Conservation (phyloP, 257 asterid genomes). For the Gynochthodes officinalis region DNA sequence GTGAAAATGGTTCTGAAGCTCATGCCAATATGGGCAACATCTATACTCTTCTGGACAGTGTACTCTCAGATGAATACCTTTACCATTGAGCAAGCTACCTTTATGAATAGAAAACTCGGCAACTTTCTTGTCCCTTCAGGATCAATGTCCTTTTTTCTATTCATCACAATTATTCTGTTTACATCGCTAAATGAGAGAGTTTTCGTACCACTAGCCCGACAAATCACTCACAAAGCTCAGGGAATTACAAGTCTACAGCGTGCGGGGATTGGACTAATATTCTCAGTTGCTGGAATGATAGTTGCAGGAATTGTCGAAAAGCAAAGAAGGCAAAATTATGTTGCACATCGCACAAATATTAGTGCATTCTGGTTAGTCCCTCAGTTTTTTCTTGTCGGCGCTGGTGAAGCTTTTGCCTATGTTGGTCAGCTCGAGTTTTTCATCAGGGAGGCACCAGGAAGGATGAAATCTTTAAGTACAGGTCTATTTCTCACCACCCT, state of each 20-base stretch:
- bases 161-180: slow-evolving; percentile 66
- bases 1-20: slow-evolving; percentile 77
- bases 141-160: slow-evolving; percentile 70
- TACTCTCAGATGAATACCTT: slow-evolving; percentile 91
- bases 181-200: slow-evolving; percentile 68
- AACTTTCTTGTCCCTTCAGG: slow-evolving; percentile 65
- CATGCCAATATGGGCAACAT: slow-evolving; percentile 84
- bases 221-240: slow-evolving; percentile 44
- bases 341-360: slow-evolving; percentile 17
- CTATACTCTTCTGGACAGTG: slow-evolving; percentile 84
- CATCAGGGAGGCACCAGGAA: slow-evolving; percentile 78
- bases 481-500: slow-evolving; percentile 78
- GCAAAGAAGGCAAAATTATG: slow-evolving; percentile 29
- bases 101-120: slow-evolving; percentile 58
- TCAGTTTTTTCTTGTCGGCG: slow-evolving; percentile 80
- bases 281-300: slow-evolving; percentile 66
- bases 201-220: slow-evolving; percentile 55
- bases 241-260: slow-evolving; percentile 76
- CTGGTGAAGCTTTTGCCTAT: slow-evolving; percentile 85
- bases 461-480: slow-evolving; percentile 92
- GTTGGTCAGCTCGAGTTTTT: slow-evolving; percentile 94
- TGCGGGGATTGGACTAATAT: slow-evolving; percentile 61
- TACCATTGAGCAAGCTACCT: slow-evolving; percentile 84
- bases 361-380: slow-evolving; percentile 83
- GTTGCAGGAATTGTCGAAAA: slow-evolving; percentile 65